Evolutionary conservation across 768 basidiomycete species (phyloP).

Genomic region (Collybia sp.): DNA sequence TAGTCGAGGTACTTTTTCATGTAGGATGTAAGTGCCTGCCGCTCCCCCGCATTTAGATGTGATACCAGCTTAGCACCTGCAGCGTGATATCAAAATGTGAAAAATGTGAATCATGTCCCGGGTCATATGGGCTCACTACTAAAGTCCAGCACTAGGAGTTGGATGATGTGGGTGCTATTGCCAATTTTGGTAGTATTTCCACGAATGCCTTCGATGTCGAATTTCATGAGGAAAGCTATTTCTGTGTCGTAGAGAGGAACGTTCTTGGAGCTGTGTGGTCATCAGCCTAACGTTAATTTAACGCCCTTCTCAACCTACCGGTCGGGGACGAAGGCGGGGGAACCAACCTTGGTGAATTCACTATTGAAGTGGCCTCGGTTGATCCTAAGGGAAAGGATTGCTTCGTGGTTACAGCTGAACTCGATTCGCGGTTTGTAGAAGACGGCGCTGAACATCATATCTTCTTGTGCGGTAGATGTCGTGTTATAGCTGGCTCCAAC

Average conservation of each 20-base stretch:
- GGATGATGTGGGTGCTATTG: constrained; percentile 3
- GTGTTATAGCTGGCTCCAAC: constrained; percentile 7
- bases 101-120: no score
- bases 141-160: constrained; percentile 9
- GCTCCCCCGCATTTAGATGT: no score
- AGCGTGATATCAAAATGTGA: no score
- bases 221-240: constrained; percentile 7
- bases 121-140: constrained; percentile 6
- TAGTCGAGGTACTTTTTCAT: constrained; percentile 12
- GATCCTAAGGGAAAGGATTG: constrained; percentile 10
- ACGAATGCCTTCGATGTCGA: constrained; percentile 2
- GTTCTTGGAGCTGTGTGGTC: constrained; percentile 1
- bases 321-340: constrained; percentile 1
- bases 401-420: constrained; percentile 19
- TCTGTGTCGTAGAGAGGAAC: constrained; percentile 3
- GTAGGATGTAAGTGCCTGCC: constrained; percentile 11
- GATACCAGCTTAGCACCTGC: no score
- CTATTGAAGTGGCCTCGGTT: constrained; percentile 12
- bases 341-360: constrained; percentile 5
- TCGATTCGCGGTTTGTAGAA: constrained; percentile 14
- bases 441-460: constrained; percentile 10
- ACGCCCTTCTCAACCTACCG: constrained; percentile 1
- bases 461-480: constrained; percentile 6
- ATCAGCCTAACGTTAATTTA: not conserved
- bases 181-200: constrained; percentile 2